Base-by-base conservation (phyloP, 1,139 yeast genomes). In the Taiozyma onychis region DNA sequence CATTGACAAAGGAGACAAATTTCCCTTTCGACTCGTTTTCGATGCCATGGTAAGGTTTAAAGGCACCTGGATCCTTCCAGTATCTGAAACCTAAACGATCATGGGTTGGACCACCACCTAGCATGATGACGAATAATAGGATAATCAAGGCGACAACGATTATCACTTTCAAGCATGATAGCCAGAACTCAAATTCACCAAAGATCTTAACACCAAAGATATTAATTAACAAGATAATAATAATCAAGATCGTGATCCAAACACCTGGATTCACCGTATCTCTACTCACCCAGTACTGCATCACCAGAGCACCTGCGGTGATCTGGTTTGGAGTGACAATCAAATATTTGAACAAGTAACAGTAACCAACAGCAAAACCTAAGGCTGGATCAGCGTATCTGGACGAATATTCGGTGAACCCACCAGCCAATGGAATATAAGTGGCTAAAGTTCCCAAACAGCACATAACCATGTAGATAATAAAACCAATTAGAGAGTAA, bases 291-390 rank as follows among this genome's bases (percentile, higher is more conserved):
- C 93, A 86, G 66, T 75, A 86, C 51, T 77, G 76, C 50, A 85
- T 74, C 16, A 86, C 80, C 66, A 86, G 74, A 1, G 93, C 79
- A 7, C 90, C 87, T n/a, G 95, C 89, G 43, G 84, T 86, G 53
- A 88, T 68, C 63, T 87, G 95, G 54, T 86, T 71, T 0, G 95
- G 91, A 49, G 86, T 73, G 26, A 85, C 85, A 50, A 86, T 80
- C 44, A 88, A 69, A 88, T 93, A 88, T 72, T 84, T 88, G 62
- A 88, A 66, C 45, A 82, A 83, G 63, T 88, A 88, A 65, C 85
- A 85, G 85, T 88, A 85, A 51, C 90, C 87, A 59, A 83, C 80
- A 37, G 88, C 80, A 63, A 85, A 85, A 5, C 95, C 95, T 80
- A 90, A 78, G 6, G 89, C 84, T 5, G 82, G 79, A 62, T 87